Conservation (phyloP, 2,329 filamentous ascomycete species). For the Sporothrix variecibatus region DNA sequence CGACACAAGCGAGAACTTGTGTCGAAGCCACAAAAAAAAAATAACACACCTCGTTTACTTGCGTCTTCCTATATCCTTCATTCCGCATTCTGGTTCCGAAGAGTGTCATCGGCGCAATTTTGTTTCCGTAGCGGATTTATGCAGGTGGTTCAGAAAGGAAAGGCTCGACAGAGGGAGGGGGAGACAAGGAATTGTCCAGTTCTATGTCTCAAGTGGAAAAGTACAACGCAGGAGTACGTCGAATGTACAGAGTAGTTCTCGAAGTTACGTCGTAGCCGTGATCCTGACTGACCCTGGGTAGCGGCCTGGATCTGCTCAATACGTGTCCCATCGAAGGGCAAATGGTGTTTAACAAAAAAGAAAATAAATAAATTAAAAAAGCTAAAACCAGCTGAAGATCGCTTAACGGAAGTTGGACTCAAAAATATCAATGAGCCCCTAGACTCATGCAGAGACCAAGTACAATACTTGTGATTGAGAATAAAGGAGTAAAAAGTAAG, state of each 20-base stretch:
- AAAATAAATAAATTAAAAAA: background rate
- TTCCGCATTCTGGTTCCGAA: background rate
- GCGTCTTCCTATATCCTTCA: background rate
- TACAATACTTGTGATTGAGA: background rate
- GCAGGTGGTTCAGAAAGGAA: conserved; percentile 15
- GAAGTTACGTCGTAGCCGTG: background rate
- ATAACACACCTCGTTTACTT: background rate
- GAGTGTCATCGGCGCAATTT: background rate
- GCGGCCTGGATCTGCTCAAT: background rate
- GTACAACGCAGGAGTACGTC: background rate
- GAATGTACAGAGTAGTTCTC: background rate
- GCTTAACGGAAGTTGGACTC: background rate
- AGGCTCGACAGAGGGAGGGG: background rate
- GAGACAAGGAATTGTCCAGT: background rate
- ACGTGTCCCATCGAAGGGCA: background rate
- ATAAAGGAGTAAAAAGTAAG: background rate
- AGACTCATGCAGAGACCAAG: background rate
- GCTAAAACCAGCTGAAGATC: background rate
- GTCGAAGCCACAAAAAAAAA: background rate
- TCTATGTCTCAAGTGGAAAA: background rate
- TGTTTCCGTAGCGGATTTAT: background rate
- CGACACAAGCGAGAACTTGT: background rate
- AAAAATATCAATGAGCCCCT: background rate
- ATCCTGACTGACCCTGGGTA: background rate
- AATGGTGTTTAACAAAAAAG: background rate